These are phyloP conservation scores for Secale cereale DNA, from an alignment of 176 grass and related monocot species.

Conservation along the genomic window DNA sequence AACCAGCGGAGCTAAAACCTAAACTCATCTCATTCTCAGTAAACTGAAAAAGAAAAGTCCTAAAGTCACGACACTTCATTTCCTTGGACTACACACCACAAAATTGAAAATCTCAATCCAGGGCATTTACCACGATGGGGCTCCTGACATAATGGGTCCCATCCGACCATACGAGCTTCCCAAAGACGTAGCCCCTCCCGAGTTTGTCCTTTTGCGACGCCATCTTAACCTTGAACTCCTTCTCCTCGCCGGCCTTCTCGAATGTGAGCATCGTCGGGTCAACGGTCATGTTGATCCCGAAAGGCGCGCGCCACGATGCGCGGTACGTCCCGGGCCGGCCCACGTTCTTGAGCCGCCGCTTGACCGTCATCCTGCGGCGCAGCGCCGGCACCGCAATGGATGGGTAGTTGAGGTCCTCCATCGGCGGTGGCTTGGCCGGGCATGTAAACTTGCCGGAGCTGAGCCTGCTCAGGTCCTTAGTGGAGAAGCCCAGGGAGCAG, in stretches of 20 bases:
- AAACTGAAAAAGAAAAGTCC: background rate
- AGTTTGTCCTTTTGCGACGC: conserved; percentile 29
- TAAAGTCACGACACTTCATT: background rate
- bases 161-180: conserved; percentile 69
- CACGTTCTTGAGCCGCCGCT: conserved; percentile 64
- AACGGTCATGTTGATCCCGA: conserved; percentile 38
- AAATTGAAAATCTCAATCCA: conserved; percentile 23
- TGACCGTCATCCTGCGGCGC: conserved; percentile 26
- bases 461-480: background rate
- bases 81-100: background rate
- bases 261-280: conserved; percentile 44
- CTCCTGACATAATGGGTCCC: conserved; percentile 67
- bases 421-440: conserved; percentile 20
- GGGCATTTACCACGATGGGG: conserved; percentile 55
- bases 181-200: conserved; percentile 55
- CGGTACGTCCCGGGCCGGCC: conserved; percentile 47
- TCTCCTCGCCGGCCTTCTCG: conserved; percentile 47
- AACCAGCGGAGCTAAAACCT: background rate
- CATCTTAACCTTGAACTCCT: conserved; percentile 47
- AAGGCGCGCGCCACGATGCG: conserved; percentile 30
- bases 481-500: conserved; percentile 52
- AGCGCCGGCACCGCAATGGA: conserved; percentile 50
- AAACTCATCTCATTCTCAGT: background rate
- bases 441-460: conserved; percentile 34
- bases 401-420: conserved; percentile 88